Base-by-base conservation (phyloP, 345 rosid genomes). In the Nasturtium officinale region DNA sequence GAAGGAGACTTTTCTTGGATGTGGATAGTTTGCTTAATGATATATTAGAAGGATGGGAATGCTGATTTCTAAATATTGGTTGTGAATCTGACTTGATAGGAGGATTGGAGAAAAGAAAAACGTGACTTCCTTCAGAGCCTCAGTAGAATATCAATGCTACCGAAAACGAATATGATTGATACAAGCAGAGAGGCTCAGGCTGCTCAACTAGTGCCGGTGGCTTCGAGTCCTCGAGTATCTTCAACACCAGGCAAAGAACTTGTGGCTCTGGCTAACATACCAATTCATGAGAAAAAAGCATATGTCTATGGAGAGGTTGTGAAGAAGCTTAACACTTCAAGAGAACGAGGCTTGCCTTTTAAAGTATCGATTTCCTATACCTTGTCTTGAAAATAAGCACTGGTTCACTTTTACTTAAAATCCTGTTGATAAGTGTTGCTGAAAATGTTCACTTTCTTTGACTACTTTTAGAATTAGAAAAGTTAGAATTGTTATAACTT, bases 121-220 rank as follows among this genome's bases (percentile, higher is more conserved):
- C 96, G 89, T 43, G 94, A 90, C 78, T 95, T 95, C 81, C 92
- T 91, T 71, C 98, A 86, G 83, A 95, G 97, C 79, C 85, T 95
- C 79, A 90, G 90, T 77, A 87, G 89, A 59, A 89, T 95, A 82
- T 87, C 99, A 73, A 79, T 89, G 69, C 79, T 92, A 72, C 98
- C 96, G 23, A 85, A 82, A 86, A 84, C 89, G 23, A 91, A 91
- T 75, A 42, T 79, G 67, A 40, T 54, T 57, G 85, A 85, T 75
- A 63, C 82, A 40, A 78, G 81, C 76, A 69, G 45, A 56, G 85
- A 83, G 61, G 35, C 78, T 63, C 89, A 28, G 78, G 67, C 84
- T 38, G 87, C 87, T 79, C 92, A 83, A 78, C 67, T 83, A 56
- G 83, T 81, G 65, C 82, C 90, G 17, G 60, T 80, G 69, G 79